phyloP scores from a whole-genome alignment of 2,329 filamentous ascomycete genomes.

The Claviceps digitariae region DNA sequence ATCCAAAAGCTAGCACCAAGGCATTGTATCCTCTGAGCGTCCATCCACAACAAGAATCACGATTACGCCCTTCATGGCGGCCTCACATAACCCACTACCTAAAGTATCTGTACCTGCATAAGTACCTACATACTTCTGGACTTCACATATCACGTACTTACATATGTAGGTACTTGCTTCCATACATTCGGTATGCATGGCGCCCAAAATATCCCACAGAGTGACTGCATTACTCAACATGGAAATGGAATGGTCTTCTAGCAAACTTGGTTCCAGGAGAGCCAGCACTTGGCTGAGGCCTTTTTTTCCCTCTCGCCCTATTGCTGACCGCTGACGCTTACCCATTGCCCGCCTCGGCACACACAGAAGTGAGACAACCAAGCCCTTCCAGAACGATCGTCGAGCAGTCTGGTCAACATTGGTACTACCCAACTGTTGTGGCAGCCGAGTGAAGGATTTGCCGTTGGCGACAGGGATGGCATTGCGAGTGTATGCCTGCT shows the following conservation, averaged over 20 bases:
- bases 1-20: too few relatives aligned
- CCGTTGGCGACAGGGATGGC: too few relatives aligned
- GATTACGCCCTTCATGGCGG: too few relatives aligned
- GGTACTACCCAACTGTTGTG: not conserved
- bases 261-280: not conserved
- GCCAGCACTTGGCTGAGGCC: not conserved
- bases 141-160: too few relatives aligned
- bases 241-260: not conserved
- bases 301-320: not conserved
- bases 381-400: not conserved
- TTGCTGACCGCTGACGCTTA: not conserved
- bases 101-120: too few relatives aligned
- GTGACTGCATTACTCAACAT: not conserved
- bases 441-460: not conserved
- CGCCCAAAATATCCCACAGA: not conserved
- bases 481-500: not conserved
- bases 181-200: not conserved
- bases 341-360: not conserved
- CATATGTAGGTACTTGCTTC: not conserved
- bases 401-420: not conserved
- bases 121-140: not conserved
- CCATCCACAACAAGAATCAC: too few relatives aligned
- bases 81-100: too few relatives aligned
- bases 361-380: not conserved
- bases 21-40: not conserved